Base-by-base conservation (phyloP, 2,329 filamentous ascomycete species). In the Apiospora saccharicola region DNA sequence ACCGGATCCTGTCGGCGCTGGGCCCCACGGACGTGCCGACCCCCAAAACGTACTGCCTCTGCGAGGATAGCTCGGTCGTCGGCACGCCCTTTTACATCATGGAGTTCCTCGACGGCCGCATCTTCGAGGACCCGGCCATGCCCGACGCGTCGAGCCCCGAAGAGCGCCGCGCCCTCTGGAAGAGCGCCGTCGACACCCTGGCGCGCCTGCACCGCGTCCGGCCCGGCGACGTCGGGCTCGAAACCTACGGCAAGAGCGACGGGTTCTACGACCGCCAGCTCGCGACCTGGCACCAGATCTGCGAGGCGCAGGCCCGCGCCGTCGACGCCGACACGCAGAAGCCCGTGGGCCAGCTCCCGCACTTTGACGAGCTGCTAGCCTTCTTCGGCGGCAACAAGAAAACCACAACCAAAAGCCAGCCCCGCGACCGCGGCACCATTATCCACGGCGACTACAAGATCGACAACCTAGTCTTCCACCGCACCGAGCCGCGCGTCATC, bases 371-470 rank as follows among this genome's bases (percentile, higher is more conserved):
- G 57, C 92, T 96, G 85, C 88, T 96, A 61, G 82, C 81, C 1
- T 98, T 96, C 83, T 98, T 98, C 82, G 86, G 41, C 37, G 51
- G 85, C 69, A 88, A 95, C 78, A 86, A 90, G 75, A 82, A 81
- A 72, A 87, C 22, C 8, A 51, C 94, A n/a, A 30, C 1, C 12
- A 34, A 96, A 83, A 64, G 34, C 12, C 57, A 64, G 19, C 96
- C 96, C 0, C 85, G 87, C 74, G 96, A 98, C 80, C 87, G 93
- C 74, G 91, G 89, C 30, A 92, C 92, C 5, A 88, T 98, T 74
- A 92, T 98, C 43, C 96, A 98, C 79, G 96, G 96, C 47, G 96
- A 99, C 82, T 99, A 96, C 86, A 99, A 98, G 86, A 97, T 96
- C 79, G 93, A 96, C 81, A 96, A 96, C 78, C 82, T 96, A 75